Evolutionary conservation across 176 grass and related monocot genomes (phyloP).

Genomic region (Poa pratensis): DNA sequence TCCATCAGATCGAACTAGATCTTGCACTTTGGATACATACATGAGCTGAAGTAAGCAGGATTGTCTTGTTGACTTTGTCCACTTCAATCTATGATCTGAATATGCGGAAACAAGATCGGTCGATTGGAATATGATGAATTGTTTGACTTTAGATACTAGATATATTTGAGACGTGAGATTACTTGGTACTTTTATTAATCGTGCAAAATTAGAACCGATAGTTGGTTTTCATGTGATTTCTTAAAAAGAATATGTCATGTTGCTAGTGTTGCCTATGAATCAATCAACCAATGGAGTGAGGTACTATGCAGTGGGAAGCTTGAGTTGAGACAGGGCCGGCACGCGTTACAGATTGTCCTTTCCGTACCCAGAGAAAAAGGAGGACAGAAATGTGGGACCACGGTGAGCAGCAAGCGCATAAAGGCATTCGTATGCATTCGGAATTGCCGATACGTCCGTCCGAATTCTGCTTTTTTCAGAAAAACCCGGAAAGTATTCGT

Average conservation of each 20-base stretch:
- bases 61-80: too few species aligned
- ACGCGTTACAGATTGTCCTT: slow-evolving; percentile 35
- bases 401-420: slow-evolving; percentile 35
- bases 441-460: neutral
- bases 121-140: too few species aligned
- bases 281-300: neutral
- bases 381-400: neutral
- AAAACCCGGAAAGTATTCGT: neutral
- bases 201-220: neutral
- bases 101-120: too few species aligned
- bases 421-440: neutral
- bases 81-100: too few species aligned
- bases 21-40: too few species aligned
- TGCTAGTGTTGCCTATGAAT: neutral
- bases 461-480: neutral
- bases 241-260: neutral
- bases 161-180: too few species aligned
- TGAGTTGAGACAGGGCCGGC: neutral
- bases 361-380: slow-evolving; percentile 31
- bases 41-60: too few species aligned
- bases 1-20: too few species aligned
- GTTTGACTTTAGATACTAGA: too few species aligned
- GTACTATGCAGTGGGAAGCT: slow-evolving; percentile 31
- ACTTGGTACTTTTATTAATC: too few species aligned
- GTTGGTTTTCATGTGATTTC: neutral